A percentile compares a stretch with the other conserved stretches of the same genome.
phyloP scores from a whole-genome alignment of 768 basidiomycete species.

The Podaxis mareebaensis region DNA sequence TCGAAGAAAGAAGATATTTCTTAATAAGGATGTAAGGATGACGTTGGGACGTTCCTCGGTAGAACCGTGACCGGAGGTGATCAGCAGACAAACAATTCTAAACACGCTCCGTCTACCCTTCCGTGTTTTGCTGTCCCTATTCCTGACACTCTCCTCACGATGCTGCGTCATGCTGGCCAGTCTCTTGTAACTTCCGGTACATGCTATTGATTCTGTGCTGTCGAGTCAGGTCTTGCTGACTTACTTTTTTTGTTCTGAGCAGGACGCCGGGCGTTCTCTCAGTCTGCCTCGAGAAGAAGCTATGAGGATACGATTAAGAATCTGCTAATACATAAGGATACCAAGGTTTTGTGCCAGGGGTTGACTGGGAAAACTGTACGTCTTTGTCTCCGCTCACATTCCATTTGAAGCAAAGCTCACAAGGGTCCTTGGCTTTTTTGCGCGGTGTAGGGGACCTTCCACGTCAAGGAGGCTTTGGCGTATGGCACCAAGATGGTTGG shows the following conservation, averaged over 20 bases:
- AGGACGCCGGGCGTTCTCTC: conserved; percentile 80
- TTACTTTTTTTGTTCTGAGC: conserved; percentile 30
- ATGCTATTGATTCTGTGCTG: conserved; percentile 18
- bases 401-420: not conserved
- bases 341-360: conserved; percentile 89
- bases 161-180: conserved; percentile 66
- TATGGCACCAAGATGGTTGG: conserved; percentile 99
- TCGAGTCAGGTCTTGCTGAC: not conserved
- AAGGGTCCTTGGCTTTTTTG: not conserved
- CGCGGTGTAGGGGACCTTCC: conserved; percentile 83
- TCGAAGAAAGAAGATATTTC: not conserved
- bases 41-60: conserved; percentile 5
- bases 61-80: not conserved
- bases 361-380: conserved; percentile 94
- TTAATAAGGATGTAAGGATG: not conserved
- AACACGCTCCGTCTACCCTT: conserved; percentile 3
- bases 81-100: conserved; percentile 8
- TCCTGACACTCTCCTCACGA: conserved; percentile 27
- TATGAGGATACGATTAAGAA: conserved; percentile 93
- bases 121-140: conserved; percentile 7
- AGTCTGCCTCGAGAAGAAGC: conserved; percentile 68
- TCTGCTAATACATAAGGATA: conserved; percentile 91
- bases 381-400: conserved; percentile 3
- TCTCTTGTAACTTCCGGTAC: conserved; percentile 54
- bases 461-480: conserved; percentile 87